Evolutionary conservation across 1,139 yeast species (phyloP).

Genomic region (Yamadazyma friedrichii): DNA sequence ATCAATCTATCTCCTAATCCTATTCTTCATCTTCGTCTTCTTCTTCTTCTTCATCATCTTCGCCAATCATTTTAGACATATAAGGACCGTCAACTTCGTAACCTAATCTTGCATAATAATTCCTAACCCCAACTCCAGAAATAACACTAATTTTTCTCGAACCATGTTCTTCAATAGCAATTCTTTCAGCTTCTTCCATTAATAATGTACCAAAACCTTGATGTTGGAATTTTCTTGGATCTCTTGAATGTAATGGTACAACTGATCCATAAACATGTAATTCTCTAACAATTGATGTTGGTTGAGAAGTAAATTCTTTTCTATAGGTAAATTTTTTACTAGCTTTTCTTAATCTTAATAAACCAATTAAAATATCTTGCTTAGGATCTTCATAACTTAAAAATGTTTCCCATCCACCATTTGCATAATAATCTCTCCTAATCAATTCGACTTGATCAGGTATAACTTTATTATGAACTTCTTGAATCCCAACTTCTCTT

Average conservation of each 20-base stretch:
- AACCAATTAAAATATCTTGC: constrained; percentile 91
- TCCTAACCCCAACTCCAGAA: constrained; percentile 97
- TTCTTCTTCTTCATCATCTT: constrained; percentile 3
- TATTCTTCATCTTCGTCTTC: background rate
- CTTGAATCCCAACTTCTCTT: constrained; percentile 98
- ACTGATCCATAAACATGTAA: constrained; percentile 97
- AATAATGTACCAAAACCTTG: constrained; percentile 97
- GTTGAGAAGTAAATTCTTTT: constrained; percentile 81
- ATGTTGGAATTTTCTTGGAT: constrained; percentile 97
- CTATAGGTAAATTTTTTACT: constrained; percentile 87
- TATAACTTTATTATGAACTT: constrained; percentile 93
- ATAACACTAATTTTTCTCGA: constrained; percentile 88
- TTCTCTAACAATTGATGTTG: constrained; percentile 91
- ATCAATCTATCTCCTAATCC: background rate
- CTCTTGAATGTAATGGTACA: constrained; percentile 95
- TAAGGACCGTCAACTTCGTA: constrained; percentile 92
- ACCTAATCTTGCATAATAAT: constrained; percentile 89
- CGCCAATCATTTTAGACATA: constrained; percentile 65
- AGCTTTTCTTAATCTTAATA: constrained; percentile 84
- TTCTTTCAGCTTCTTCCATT: constrained; percentile 98
- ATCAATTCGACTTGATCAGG: constrained; percentile 97
- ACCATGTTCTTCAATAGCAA: constrained; percentile 94
- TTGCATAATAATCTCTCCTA: constrained; percentile 94
- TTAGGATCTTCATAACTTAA: constrained; percentile 95
- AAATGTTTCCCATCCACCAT: constrained; percentile 99